These are phyloP conservation scores for Pythium oligandrum DNA, from an alignment of 352 stramenopile species.

Conservation along the genomic window DNA sequence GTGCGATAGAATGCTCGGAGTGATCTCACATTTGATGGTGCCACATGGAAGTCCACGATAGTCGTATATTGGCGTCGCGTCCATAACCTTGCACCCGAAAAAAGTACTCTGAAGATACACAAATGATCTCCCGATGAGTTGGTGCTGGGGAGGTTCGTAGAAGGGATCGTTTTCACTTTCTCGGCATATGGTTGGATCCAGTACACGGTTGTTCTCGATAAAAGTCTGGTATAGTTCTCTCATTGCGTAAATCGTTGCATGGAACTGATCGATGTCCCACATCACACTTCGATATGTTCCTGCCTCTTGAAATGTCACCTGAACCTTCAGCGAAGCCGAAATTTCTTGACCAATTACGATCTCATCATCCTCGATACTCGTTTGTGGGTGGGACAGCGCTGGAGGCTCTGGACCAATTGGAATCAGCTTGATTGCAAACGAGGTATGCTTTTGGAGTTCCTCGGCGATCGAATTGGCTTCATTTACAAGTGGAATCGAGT, in stretches of 20 bases:
- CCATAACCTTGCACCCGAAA: conserved; percentile 58
- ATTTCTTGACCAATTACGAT: conserved; percentile 43
- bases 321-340: conserved; percentile 62
- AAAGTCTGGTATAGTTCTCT: conserved; percentile 87
- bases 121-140: conserved; percentile 73
- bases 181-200: conserved; percentile 15
- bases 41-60: conserved; percentile 31
- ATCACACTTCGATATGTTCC: conserved; percentile 70
- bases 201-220: conserved; percentile 60
- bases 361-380: conserved; percentile 52
- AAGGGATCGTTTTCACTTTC: conserved; percentile 50
- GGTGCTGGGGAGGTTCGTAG: conserved; percentile 55
- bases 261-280: conserved; percentile 80
- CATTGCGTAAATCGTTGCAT: conserved; percentile 78
- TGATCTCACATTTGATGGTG: conserved; percentile 51
- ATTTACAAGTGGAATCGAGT: conserved; percentile 75
- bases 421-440: conserved; percentile 69
- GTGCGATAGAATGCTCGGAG: conserved; percentile 56
- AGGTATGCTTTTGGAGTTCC: conserved; percentile 60
- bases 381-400: conserved; percentile 20
- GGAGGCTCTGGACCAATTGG: conserved; percentile 27
- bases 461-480: conserved; percentile 86
- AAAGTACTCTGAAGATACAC: conserved; percentile 58
- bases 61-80: conserved; percentile 59
- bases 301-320: conserved; percentile 72